phyloP scores from a whole-genome alignment of 495 filamentous ascomycete species.

The Aeminium ludgeri region DNA sequence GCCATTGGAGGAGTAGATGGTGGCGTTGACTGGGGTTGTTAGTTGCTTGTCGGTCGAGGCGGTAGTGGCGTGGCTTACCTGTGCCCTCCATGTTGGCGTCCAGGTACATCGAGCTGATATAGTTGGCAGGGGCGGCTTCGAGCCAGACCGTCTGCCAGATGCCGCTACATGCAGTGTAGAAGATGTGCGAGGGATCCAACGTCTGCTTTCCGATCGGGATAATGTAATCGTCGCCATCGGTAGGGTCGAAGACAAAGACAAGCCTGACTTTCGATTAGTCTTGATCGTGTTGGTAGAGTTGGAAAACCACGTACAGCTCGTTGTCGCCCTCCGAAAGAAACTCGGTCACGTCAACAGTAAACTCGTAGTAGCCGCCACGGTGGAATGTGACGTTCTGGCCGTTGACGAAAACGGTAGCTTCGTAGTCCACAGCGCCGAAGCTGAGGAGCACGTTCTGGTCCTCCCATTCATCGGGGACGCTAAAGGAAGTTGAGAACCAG shows the following conservation, averaged over 20 bases:
- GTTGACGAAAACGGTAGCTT: constrained; percentile 49
- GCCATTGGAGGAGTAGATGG: constrained; percentile 20
- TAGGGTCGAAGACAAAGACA: constrained; percentile 50
- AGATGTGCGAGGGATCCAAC: constrained; percentile 41
- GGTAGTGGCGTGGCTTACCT: constrained; percentile 24
- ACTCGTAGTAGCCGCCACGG: constrained; percentile 45
- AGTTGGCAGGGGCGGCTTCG: constrained; percentile 37
- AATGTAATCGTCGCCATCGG: constrained; percentile 35
- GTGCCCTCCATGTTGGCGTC: constrained; percentile 41
- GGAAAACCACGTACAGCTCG: constrained; percentile 29
- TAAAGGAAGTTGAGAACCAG: constrained; percentile 44
- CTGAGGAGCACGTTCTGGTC: constrained; percentile 36
- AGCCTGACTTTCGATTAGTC: constrained; percentile 21
- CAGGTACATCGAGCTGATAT: constrained; percentile 40
- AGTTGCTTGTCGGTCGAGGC: not conserved
- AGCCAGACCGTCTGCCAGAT: constrained; percentile 60
- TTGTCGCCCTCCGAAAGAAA: constrained; percentile 32
- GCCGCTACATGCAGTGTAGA: constrained; percentile 50
- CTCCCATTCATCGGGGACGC: constrained; percentile 32
- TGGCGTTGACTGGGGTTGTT: constrained; percentile 17
- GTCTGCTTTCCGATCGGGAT: constrained; percentile 53
- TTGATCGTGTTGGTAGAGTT: not conserved
- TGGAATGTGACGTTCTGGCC: constrained; percentile 36
- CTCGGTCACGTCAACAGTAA: constrained; percentile 41
- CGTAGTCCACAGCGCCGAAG: constrained; percentile 53